A percentile compares a stretch with the other conserved stretches of the same genome.
These are phyloP conservation scores for Peniophora sp. DNA, from an alignment of 1,284 basidiomycete species.

Conservation along the genomic window DNA sequence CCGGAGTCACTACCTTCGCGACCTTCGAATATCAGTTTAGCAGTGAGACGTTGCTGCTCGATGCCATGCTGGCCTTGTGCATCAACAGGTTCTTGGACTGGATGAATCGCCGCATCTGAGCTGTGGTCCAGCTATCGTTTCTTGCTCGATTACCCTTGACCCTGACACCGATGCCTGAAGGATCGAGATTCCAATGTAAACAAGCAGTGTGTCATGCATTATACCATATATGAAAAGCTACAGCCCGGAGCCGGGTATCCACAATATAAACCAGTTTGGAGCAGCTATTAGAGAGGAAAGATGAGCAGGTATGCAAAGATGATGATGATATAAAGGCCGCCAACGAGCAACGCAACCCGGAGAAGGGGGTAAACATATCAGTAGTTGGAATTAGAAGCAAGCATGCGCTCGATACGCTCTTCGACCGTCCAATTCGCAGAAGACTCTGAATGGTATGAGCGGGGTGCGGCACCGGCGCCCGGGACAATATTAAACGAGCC, in stretches of 20 bases:
- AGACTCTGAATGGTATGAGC: slow-evolving; percentile 53
- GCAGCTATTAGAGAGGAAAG: not conserved
- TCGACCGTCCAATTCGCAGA: slow-evolving; percentile 65
- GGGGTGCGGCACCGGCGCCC: slow-evolving; percentile 38
- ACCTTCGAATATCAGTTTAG: slow-evolving; percentile 55
- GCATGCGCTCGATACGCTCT: slow-evolving; percentile 68
- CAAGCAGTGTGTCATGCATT: not conserved
- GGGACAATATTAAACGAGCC: slow-evolving; percentile 71
- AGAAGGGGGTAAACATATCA: slow-evolving; percentile 10
- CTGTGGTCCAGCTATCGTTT: not conserved
- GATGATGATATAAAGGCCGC: slow-evolving; percentile 7
- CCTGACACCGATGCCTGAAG: too few species aligned
- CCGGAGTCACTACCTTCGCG: slow-evolving; percentile 33
- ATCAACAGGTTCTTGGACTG: slow-evolving; percentile 69
- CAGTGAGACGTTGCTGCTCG: slow-evolving; percentile 49
- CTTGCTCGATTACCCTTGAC: too few species aligned
- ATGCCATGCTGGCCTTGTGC: slow-evolving; percentile 56
- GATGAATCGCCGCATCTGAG: slow-evolving; percentile 14
- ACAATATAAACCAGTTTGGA: slow-evolving; percentile 6
- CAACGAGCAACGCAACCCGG: slow-evolving; percentile 4
- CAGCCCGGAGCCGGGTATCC: slow-evolving; percentile 3
- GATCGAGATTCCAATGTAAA: too few species aligned
- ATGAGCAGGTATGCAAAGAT: slow-evolving; percentile 7
- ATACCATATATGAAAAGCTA: not conserved
- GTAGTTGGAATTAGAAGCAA: slow-evolving; percentile 42